Base-by-base conservation (phyloP, 2,329 filamentous ascomycete genomes). In the Pseudocercospora crystallina region DNA sequence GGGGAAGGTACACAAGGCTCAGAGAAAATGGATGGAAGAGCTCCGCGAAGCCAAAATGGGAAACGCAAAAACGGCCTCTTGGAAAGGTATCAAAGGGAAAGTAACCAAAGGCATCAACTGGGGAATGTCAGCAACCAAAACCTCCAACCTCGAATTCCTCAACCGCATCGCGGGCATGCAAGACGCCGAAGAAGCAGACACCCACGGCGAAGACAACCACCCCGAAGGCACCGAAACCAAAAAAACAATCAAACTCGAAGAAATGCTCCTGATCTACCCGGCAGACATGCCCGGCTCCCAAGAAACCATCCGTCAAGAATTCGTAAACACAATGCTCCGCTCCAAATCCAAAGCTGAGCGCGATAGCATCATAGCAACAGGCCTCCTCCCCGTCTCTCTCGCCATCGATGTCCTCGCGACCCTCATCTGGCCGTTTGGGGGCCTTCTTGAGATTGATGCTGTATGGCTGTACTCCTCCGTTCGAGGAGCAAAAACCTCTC, bases 21-120 rank as follows among this genome's bases (percentile, higher is more conserved):
- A 74, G 57, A 65, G 73, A 5, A 72, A 72, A 61, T 76, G 73
- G 73, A 69, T 75, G 54, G 67, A 72, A 47, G 72, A 76, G 56
- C 69, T 75, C 8, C 68, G 72, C 1, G 65, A 65, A 26, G 73
- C 73, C 1, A 74, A 74, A 53, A 62, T 50, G 30, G 30, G 43
- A 13, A 48, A 53, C 13, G 66, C 68, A n/a, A 69, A 61, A 55
- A 66, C 69, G n/a, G 68, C 67, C 14, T 72, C 72, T 38, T 76
- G 72, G 72, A 70, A 73, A 47, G 73, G 72, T 17, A 58, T 74
- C 49, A 74, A 74, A 42, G 67, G 69, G 26, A 69, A 67, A 46
- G 70, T 68, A 3, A 74, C 71, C 2, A 67, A 65, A 31, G 67
- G 71, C 8, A 71, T 75, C 32, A 63, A 65, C 32, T 71, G 65